Evolutionary conservation across 2,329 filamentous ascomycete genomes (phyloP).

Genomic region (Pseudogymnoascus sp.): DNA sequence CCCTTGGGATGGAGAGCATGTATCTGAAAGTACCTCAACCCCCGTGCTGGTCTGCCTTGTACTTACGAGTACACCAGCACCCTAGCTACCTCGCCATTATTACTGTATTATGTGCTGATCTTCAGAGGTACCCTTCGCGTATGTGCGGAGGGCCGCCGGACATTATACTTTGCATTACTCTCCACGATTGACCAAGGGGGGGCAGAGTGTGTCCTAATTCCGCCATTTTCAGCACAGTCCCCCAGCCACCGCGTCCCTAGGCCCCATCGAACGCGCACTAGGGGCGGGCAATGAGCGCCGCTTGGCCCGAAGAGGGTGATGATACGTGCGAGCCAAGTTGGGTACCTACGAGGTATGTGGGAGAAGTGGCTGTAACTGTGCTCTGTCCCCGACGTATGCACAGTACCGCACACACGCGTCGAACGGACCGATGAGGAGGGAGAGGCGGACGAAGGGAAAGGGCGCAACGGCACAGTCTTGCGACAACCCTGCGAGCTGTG

Average conservation of each 20-base stretch:
- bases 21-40: not conserved
- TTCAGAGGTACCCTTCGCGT: not conserved
- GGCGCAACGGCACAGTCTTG: not conserved
- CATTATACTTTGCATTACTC: not conserved
- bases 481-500: no score
- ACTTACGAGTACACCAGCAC: not conserved
- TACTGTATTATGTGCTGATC: not conserved
- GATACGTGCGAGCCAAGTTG: not conserved
- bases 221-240: not conserved
- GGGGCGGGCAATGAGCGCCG: not conserved
- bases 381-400: not conserved
- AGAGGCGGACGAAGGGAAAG: not conserved
- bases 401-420: not conserved
- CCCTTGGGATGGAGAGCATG: not conserved
- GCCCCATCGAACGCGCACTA: not conserved
- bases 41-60: not conserved
- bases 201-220: not conserved
- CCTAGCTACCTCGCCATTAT: not conserved
- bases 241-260: not conserved
- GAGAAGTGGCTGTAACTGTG: not conserved
- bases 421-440: not conserved
- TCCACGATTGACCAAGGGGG: not conserved
- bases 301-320: not conserved
- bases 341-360: not conserved
- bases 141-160: not conserved